Evolutionary conservation across 2,329 filamentous ascomycete genomes (phyloP).

Genomic region (Cladophialophora immunda): DNA sequence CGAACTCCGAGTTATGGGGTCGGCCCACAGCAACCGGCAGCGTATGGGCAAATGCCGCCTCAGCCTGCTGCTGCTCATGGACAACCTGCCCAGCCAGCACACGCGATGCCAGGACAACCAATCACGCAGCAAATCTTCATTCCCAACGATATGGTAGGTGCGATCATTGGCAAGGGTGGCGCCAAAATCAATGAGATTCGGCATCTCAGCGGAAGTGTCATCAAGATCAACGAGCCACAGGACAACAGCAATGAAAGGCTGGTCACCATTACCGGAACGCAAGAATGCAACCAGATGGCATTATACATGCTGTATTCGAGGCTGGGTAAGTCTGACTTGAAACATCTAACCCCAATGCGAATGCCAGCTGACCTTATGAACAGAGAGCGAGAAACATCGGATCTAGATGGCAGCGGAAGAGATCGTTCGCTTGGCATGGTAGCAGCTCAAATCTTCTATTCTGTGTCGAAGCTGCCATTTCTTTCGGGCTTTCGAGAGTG

Average conservation of each 20-base stretch:
- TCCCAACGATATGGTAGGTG: slow-evolving; percentile 98
- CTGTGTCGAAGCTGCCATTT: neutral
- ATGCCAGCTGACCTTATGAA: slow-evolving; percentile 29
- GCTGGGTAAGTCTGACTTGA: slow-evolving; percentile 73
- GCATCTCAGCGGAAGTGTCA: slow-evolving; percentile 94
- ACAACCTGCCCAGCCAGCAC: slow-evolving; percentile 72
- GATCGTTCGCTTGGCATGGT: neutral
- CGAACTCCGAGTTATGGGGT: slow-evolving; percentile 77
- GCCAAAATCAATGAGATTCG: slow-evolving; percentile 99
- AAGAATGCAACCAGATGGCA: slow-evolving; percentile 99
- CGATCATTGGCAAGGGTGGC: slow-evolving; percentile 98
- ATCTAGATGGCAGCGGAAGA: slow-evolving; percentile 18
- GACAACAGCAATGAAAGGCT: slow-evolving; percentile 98
- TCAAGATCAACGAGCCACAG: slow-evolving; percentile 99
- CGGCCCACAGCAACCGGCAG: slow-evolving; percentile 79
- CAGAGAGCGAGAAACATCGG: slow-evolving; percentile 80
- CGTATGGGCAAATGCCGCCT: slow-evolving; percentile 70
- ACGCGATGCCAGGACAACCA: slow-evolving; percentile 79
- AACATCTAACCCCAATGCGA: slow-evolving; percentile 46
- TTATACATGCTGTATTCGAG: slow-evolving; percentile 98
- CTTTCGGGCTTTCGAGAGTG: neutral
- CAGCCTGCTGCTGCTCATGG: slow-evolving; percentile 66
- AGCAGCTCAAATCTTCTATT: neutral
- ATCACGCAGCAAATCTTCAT: slow-evolving; percentile 99
- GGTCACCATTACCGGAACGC: slow-evolving; percentile 96